These are phyloP conservation scores for Geotrichum histeridarum DNA, from an alignment of 1,139 yeast genomes.

Conservation along the genomic window DNA sequence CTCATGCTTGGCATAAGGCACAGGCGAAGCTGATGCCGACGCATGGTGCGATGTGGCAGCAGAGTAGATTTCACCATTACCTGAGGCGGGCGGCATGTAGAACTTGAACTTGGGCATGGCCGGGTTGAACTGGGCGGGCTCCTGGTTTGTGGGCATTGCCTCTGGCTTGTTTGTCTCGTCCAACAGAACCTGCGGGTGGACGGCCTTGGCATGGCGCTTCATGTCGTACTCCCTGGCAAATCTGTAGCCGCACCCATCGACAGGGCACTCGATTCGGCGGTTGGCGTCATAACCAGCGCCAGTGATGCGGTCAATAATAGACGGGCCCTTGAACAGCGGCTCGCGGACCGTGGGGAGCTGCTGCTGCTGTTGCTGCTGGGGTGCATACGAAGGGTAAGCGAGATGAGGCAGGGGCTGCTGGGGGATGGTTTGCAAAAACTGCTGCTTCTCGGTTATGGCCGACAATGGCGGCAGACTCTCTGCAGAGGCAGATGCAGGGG, in stretches of 20 bases:
- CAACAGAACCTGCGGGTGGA: conserved; percentile 24
- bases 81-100: conserved; percentile 10
- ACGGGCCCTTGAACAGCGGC: conserved; percentile 19
- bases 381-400: conserved; percentile 13
- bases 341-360: conserved; percentile 14
- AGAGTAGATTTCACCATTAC: background rate
- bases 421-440: background rate
- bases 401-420: conserved; percentile 17
- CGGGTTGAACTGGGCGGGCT: background rate
- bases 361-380: conserved; percentile 10
- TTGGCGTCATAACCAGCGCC: conserved; percentile 37
- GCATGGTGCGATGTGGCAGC: conserved; percentile 3
- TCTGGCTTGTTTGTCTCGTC: conserved; percentile 12
- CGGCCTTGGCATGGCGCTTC: conserved; percentile 36
- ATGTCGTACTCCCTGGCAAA: conserved; percentile 41
- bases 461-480: conserved; percentile 19
- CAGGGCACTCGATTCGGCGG: conserved; percentile 35
- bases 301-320: conserved; percentile 35
- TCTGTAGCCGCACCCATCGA: conserved; percentile 35
- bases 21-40: conserved; percentile 2
- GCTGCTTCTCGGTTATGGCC: conserved; percentile 14
- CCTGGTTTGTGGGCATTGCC: background rate
- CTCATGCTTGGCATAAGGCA: conserved; percentile 6
- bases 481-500: conserved; percentile 18
- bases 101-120: conserved; percentile 16